Evolutionary conservation across 371 early-diverging fungal species (phyloP).

Genomic region (Paraphysoderma sedebokerense): DNA sequence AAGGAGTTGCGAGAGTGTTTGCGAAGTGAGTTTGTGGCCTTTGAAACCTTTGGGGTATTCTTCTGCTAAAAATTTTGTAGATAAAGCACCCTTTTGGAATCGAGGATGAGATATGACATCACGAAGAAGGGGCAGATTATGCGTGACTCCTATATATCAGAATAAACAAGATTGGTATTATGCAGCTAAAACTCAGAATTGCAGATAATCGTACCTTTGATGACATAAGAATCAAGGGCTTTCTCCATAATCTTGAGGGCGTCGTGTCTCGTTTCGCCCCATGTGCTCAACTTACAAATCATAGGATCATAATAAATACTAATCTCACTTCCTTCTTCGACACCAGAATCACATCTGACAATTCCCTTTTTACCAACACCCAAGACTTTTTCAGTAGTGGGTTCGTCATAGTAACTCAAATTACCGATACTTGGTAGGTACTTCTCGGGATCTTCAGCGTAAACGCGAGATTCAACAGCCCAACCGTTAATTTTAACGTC

Average conservation of each 20-base stretch:
- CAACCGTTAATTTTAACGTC: conserved; percentile 11
- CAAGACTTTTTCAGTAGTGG: conserved; percentile 5
- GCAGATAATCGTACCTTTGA: conserved; percentile 51
- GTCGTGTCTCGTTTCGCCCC: conserved; percentile 57
- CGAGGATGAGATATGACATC: conserved; percentile 64
- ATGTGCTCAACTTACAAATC: conserved; percentile 58
- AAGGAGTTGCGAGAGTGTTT: conserved; percentile 33
- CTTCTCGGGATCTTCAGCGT: conserved; percentile 32
- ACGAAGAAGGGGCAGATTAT: conserved; percentile 83
- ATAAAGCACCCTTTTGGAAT: conserved; percentile 58
- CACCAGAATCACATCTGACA: conserved; percentile 65
- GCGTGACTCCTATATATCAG: conserved; percentile 51
- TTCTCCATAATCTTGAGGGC: conserved; percentile 57
- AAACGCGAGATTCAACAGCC: conserved; percentile 17
- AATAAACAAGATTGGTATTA: background rate
- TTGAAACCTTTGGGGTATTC: conserved; percentile 84
- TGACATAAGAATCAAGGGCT: conserved; percentile 78
- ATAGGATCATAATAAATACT: conserved; percentile 50
- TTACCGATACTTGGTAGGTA: conserved; percentile 85
- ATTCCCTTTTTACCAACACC: conserved; percentile 1
- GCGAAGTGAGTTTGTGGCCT: conserved; percentile 35
- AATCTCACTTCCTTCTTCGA: conserved; percentile 65
- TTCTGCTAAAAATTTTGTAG: conserved; percentile 78
- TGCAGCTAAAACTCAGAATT: background rate
- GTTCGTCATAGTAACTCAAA: conserved; percentile 56